phyloP scores from a whole-genome alignment of 306 rosid genomes.

The Cicer cuneatum region DNA sequence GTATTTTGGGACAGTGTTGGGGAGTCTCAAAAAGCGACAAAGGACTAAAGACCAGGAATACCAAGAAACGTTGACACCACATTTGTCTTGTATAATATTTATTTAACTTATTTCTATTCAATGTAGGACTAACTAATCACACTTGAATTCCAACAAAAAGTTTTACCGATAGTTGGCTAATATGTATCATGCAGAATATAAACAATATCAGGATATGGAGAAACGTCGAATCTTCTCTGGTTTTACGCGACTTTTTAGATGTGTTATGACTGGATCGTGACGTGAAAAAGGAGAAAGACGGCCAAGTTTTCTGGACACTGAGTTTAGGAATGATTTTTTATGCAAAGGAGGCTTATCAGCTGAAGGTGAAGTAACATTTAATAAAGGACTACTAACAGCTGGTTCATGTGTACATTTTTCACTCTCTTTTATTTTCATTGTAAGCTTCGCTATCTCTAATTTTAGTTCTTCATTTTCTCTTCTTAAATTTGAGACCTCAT shows the following conservation, averaged over 20 bases:
- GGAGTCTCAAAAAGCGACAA: no score
- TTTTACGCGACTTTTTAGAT: conserved; percentile 49
- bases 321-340: conserved; percentile 72
- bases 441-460: conserved; percentile 69
- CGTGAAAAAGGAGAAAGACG: conserved; percentile 71
- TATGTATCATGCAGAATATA: background rate
- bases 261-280: conserved; percentile 43
- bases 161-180: background rate
- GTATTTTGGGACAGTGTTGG: background rate
- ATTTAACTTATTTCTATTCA: no score
- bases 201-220: conserved; percentile 65
- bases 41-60: no score
- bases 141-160: no score
- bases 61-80: no score
- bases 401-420: conserved; percentile 51
- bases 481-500: conserved; percentile 64
- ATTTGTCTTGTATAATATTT: no score
- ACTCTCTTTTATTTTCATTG: conserved; percentile 66
- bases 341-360: conserved; percentile 78
- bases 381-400: conserved; percentile 55
- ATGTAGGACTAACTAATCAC: no score
- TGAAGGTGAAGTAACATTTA: conserved; percentile 40
- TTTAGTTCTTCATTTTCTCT: conserved; percentile 84
- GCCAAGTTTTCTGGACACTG: conserved; percentile 72
- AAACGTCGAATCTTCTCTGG: conserved; percentile 72